A percentile compares a stretch with the other conserved stretches of the same genome.
Evolutionary conservation across 495 filamentous ascomycete genomes (phyloP).

Genomic region (Aspergillus olivimuriae): DNA sequence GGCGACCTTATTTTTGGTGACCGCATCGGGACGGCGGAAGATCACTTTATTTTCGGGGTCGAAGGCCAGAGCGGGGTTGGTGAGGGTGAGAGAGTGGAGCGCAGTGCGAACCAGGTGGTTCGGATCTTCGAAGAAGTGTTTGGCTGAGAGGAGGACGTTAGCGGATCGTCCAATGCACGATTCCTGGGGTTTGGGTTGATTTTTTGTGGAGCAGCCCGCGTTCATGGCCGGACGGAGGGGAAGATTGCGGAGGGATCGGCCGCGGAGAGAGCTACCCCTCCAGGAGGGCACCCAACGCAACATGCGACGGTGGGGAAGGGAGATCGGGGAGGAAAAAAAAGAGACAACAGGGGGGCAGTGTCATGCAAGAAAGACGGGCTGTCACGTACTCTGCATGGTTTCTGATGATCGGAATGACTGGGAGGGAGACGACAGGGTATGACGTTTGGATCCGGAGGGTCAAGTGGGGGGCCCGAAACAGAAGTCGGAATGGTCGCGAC

Average conservation of each 20-base stretch:
- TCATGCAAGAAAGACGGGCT: not conserved
- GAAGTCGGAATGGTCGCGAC: not conserved
- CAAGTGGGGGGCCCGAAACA: not conserved
- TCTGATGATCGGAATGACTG: not conserved
- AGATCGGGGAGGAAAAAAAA: not conserved
- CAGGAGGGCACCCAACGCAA: too few relatives aligned
- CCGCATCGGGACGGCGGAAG: constrained; percentile 60
- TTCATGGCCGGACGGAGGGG: constrained; percentile 9
- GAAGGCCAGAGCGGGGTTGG: constrained; percentile 78
- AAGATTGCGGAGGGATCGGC: not conserved
- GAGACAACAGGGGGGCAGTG: not conserved
- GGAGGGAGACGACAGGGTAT: not conserved
- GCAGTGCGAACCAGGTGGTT: constrained; percentile 71
- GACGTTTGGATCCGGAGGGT: not conserved
- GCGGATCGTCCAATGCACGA: constrained; percentile 7
- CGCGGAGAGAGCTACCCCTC: too few relatives aligned
- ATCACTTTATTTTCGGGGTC: constrained; percentile 81
- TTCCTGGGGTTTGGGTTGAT: constrained; percentile 5
- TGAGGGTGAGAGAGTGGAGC: constrained; percentile 69
- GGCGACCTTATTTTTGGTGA: constrained; percentile 56
- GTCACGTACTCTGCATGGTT: constrained; percentile 4
- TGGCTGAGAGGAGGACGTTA: constrained; percentile 36
- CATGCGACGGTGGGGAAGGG: not conserved
- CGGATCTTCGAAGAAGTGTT: constrained; percentile 92
- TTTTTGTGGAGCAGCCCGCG: constrained; percentile 10